These are phyloP conservation scores for Macaranga tanarius DNA, from an alignment of 441 rosid genomes.

Conservation along the genomic window DNA sequence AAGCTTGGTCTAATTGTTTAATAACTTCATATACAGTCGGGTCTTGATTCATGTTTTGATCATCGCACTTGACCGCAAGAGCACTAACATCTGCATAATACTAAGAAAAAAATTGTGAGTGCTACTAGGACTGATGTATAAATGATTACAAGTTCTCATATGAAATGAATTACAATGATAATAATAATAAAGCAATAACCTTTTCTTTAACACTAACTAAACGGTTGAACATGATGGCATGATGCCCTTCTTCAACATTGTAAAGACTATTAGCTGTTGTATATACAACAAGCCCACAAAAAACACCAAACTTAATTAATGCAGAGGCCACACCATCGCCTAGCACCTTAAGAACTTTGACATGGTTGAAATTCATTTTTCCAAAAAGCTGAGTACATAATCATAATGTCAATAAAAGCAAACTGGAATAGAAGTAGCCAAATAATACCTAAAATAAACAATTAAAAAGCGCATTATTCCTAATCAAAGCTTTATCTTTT, in stretches of 20 bases:
- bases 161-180: background rate
- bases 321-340: conserved; percentile 66
- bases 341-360: conserved; percentile 71
- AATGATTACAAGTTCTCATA: background rate
- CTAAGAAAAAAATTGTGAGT: background rate
- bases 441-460: too few relatives aligned
- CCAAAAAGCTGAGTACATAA: conserved; percentile 10
- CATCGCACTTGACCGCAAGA: conserved; percentile 53
- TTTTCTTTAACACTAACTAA: conserved; percentile 70
- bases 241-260: conserved; percentile 91
- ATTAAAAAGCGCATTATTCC: background rate
- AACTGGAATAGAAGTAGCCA: background rate
- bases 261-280: conserved; percentile 73
- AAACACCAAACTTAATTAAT: conserved; percentile 60
- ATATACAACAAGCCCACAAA: conserved; percentile 72
- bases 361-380: conserved; percentile 69
- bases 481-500: background rate
- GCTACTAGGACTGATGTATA: background rate
- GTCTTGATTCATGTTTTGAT: conserved; percentile 59
- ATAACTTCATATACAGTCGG: conserved; percentile 54
- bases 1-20: conserved; percentile 59
- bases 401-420: background rate
- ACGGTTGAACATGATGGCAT: conserved; percentile 86
- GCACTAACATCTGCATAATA: conserved; percentile 57
- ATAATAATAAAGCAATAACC: conserved; percentile 34